These are phyloP conservation scores for Trypanosoma scelopori DNA, from an alignment of 208 protist genomes.

Conservation along the genomic window DNA sequence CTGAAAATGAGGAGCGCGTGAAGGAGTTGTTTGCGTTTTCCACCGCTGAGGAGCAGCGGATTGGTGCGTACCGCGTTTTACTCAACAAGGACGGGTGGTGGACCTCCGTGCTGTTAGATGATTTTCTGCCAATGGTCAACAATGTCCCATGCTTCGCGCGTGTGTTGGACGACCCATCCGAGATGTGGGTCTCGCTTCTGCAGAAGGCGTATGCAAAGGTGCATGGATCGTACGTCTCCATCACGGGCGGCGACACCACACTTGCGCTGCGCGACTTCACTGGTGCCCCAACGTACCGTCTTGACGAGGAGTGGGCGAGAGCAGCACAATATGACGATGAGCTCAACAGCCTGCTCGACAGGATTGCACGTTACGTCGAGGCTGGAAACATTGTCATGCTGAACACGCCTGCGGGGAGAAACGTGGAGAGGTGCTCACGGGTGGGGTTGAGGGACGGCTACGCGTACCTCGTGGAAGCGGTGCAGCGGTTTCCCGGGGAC, in stretches of 20 bases:
- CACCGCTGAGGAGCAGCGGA: neutral
- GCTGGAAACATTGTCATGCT: conserved; percentile 31
- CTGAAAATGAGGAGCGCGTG: conserved; percentile 38
- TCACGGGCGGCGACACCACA: conserved; percentile 23
- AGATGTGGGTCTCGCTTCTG: conserved; percentile 42
- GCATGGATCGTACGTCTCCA: conserved; percentile 33
- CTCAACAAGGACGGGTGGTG: conserved; percentile 36
- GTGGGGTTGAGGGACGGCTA: conserved; percentile 35
- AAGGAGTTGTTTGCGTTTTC: conserved; percentile 35
- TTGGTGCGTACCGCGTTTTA: conserved; percentile 26
- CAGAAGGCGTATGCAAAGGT: conserved; percentile 58
- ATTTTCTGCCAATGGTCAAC: conserved; percentile 23
- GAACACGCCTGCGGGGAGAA: conserved; percentile 30
- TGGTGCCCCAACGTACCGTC: conserved; percentile 24
- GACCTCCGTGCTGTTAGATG: conserved; percentile 27
- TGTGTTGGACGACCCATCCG: conserved; percentile 13
- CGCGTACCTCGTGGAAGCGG: conserved; percentile 41
- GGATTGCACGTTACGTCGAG: conserved; percentile 31
- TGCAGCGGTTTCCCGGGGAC: neutral
- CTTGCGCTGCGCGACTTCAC: conserved; percentile 37
- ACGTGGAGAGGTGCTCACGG: conserved; percentile 22
- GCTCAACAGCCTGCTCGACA: conserved; percentile 11
- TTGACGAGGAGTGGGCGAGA: conserved; percentile 28
- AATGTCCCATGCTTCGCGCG: conserved; percentile 16
- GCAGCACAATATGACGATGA: conserved; percentile 22